Base-by-base conservation (phyloP, 202 grass and related monocot genomes). In the Hordeum pubiflorum region DNA sequence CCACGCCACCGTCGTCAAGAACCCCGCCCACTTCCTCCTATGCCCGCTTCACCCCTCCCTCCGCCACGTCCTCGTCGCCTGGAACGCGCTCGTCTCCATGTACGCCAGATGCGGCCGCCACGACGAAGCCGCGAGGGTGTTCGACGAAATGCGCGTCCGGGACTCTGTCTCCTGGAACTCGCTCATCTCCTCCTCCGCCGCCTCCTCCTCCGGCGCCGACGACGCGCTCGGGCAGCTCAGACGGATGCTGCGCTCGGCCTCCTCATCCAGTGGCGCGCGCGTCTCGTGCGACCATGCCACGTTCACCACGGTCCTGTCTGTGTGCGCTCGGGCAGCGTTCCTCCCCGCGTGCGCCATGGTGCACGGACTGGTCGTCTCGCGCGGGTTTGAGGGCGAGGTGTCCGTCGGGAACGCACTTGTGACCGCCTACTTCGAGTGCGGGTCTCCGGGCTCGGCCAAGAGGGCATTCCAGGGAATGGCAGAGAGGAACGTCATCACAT, bases 151-250 rank as follows among this genome's bases (percentile, higher is more conserved):
- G 94, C 79, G 22, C 75, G 12, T 80, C 2, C 90, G 87, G 77
- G 94, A 97, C 68, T 86, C 94, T 56, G 31, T 91, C 43, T 97
- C 94, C 74, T 97, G 91, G 89, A 97, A 97, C 72, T 93, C 94
- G 9, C 77, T 97, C 81, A 81, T 97, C 55, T 20, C 84, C 36
- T 57, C 38, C 6, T 10, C 23, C 3, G 44, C 68, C 6, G 36
- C 23, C 7, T 48, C 68, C 7, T 48, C 40, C 0, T 31, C 14
- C 43, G 0, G 81, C 36, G 1, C 29, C 8, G 68, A 69, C 2
- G 69, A 84, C 3, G 87, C 78, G 15, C 73, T 97, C 62, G 54
- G 11, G 15, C 86, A 76, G 55, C 83, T 97, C 80, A 83, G 79
- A 22, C 20, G 59, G 75, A 97, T 97, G 94, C 85, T 86, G 69